Base-by-base conservation (phyloP, 345 rosid species). In the Mercurialis annua region DNA sequence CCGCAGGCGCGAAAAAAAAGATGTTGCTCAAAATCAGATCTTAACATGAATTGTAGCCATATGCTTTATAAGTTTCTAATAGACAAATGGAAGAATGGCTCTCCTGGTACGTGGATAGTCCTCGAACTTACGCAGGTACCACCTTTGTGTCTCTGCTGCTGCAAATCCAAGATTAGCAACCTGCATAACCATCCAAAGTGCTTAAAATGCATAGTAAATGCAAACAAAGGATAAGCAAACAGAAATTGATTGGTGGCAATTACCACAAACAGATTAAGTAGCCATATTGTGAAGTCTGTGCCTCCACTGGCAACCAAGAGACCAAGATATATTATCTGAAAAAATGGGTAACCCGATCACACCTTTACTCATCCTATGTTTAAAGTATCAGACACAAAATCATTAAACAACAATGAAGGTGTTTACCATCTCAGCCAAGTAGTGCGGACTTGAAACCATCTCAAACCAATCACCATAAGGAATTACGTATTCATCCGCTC, bases 401-500 rank as follows among this genome's bases (percentile, higher is more conserved):
- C 58, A 43, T 56, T 38, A 21, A 40, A 23, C 29, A 59, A 21
- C 46, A 6, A 48, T 4, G 9, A n/a, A 57, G 69, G 59, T 30
- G 65, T 27, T 73, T 85, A 92, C 96, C 20, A 92, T 88, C 80
- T 92, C 98, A 9, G 96, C 92, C 66, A 90, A 76, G 72, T 81
- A 90, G 75, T 87, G 96, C 0, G 97, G 93, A 26, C 76, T 75
- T 44, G 98, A 90, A 55, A 88, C 90, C n/a, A 83, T 69, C 60
- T 79, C 84, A 64, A 92, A 90, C 97, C 98, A 88, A 78, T 88
- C 86, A 58, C 96, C 98, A 43, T 43, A 63, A 11, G 93, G 97
- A 31, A 85, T 75, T 50, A 78, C 77, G 48, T 90, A 85, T 44
- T 74, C 81, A 5, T 73, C 70, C 0, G 38, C 65, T 62, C 79